A percentile compares a stretch with the other conserved stretches of the same genome.
Conservation (phyloP, 768 basidiomycete genomes). For the Kwoniella dendrophila region DNA sequence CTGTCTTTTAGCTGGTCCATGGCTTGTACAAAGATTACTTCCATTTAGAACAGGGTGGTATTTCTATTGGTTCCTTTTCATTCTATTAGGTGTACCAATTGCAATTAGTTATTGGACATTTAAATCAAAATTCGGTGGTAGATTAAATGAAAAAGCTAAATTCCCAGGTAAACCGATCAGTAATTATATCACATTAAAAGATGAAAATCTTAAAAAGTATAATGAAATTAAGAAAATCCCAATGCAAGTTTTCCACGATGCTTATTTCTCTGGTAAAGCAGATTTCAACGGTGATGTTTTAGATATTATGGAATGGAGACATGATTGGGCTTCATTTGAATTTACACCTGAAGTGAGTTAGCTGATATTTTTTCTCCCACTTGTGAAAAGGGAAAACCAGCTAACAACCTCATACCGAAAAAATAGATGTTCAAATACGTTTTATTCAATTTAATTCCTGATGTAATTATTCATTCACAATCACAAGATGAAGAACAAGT, state of each 20-base stretch:
- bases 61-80: conserved; percentile 78
- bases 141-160: conserved; percentile 76
- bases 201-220: conserved; percentile 79
- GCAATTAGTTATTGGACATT: conserved; percentile 86
- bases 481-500: conserved; percentile 94
- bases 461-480: conserved; percentile 87
- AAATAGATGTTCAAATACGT: conserved; percentile 85
- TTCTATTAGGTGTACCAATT: conserved; percentile 73
- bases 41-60: conserved; percentile 80
- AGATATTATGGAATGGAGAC: conserved; percentile 88
- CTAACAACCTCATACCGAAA: conserved; percentile 5
- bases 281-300: conserved; percentile 98
- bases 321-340: conserved; percentile 91
- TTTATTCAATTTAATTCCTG: conserved; percentile 81
- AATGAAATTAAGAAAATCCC: conserved; percentile 77
- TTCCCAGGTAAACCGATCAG: conserved; percentile 84
- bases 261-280: conserved; percentile 92
- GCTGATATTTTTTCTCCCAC: not conserved
- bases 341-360: conserved; percentile 70
- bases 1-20: conserved; percentile 77
- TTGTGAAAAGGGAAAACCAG: not conserved
- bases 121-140: conserved; percentile 75
- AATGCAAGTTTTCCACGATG: conserved; percentile 96
- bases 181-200: conserved; percentile 88
- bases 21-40: conserved; percentile 78